Evolutionary conservation across 2,329 filamentous ascomycete species (phyloP).

Genomic region (Colletotrichum falcatum): DNA sequence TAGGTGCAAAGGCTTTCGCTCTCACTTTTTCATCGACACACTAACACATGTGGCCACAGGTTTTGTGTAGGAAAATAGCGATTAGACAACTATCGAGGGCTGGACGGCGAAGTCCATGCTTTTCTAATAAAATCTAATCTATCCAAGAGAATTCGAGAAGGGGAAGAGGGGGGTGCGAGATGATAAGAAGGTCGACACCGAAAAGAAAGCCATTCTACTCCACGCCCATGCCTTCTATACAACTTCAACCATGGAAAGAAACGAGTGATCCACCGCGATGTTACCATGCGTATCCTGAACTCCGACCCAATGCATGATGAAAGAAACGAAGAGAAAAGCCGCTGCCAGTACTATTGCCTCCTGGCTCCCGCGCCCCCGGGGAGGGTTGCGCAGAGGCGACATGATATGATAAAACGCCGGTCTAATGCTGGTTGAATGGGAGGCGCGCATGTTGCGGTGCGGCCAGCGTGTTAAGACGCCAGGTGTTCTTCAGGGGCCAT

Average conservation of each 20-base stretch:
- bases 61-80: conserved; percentile 68
- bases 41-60: conserved; percentile 47
- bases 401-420: conserved; percentile 26
- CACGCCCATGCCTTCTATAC: conserved; percentile 13
- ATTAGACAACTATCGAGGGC: conserved; percentile 11
- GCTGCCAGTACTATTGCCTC: conserved; percentile 26
- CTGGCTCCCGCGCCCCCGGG: neutral
- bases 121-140: conserved; percentile 33
- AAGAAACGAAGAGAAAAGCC: conserved; percentile 13
- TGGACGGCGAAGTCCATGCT: conserved; percentile 28
- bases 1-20: conserved; percentile 59
- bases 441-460: conserved; percentile 2
- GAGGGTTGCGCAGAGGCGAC: neutral
- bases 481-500: neutral
- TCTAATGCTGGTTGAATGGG: conserved; percentile 30
- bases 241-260: neutral
- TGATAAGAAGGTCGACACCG: neutral
- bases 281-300: conserved; percentile 9
- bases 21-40: neutral
- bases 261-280: conserved; percentile 13
- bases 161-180: neutral
- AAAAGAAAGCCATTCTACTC: neutral
- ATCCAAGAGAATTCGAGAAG: neutral
- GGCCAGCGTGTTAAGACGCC: neutral
- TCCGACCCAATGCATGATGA: conserved; percentile 32